Evolutionary conservation across 2,329 filamentous ascomycete genomes (phyloP), one percentile per base, ranked within the genome.

Genomic region (Fusarium papillatum): DNA sequence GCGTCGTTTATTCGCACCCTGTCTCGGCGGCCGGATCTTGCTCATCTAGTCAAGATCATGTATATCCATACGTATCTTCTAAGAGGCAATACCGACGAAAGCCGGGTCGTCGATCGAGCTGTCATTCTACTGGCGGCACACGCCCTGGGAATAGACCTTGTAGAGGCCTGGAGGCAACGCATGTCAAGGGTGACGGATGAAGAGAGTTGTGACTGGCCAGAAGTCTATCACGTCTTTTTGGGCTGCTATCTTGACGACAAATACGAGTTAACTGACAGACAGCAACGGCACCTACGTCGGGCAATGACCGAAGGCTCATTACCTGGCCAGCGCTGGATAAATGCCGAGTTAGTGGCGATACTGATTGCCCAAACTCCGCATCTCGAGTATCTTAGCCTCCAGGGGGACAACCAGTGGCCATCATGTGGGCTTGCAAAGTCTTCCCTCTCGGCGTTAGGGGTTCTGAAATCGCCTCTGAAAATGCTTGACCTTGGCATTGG

Each of bases 1-100:
- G 16, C 26, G n/a, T 53, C 34, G 4, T 75, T 69, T 43, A 62
- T 69, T 5, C 46, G 66, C 2, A 74, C 69, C 24, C 24, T 61
- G 29, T 31, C 39, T 17, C 31, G 14, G 7, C 46, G 61, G 4
- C 57, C 46, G 5, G 71, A 71, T 26, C 62, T 68, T 8, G 62
- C 66, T 7, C n/a, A 24, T 2, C 8, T n/a, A 4, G 63, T 68
- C 39, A 59, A 64, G 19, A 29, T 48, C 5, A 19, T 69, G 1
- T 60, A 50, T 7, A 39, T 75, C 19, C 36, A 65, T 4, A 26
- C 50, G 7, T 2, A 2, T 2, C 46, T 65, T 2, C 10, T 68
- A 0, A 0, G 5, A 7, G 7, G 24, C 0, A 24, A 16, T 3
- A 14, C 29, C 0, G 38, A 64, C 0, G 41, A 29, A 13, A 29